Conservation (phyloP, 2,329 filamentous ascomycete species). For the Penicillium verrucosum region DNA sequence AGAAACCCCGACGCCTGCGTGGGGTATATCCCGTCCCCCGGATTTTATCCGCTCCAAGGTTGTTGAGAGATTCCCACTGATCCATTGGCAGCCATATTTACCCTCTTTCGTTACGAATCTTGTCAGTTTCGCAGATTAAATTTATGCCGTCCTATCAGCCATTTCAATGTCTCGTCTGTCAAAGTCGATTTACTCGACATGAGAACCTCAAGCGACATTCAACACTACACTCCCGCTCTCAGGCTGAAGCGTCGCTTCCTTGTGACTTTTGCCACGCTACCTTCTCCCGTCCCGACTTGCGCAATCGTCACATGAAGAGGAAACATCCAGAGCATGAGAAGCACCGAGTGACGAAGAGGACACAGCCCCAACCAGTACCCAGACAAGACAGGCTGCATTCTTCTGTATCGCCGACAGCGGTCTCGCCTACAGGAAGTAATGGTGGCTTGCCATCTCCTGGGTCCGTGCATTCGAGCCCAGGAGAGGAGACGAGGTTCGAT, state of each 20-base stretch:
- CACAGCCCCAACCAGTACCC: not conserved
- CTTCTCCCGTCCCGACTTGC: slow-evolving; percentile 43
- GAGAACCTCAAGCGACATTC: slow-evolving; percentile 46
- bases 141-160: slow-evolving; percentile 30
- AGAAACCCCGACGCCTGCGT: not conserved
- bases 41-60: slow-evolving; percentile 1
- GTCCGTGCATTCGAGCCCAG: not conserved
- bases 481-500: not conserved
- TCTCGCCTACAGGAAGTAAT: slow-evolving; percentile 6
- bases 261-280: slow-evolving; percentile 41
- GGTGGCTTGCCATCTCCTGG: not conserved
- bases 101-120: not conserved
- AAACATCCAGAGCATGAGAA: slow-evolving; percentile 36
- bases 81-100: not conserved
- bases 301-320: slow-evolving; percentile 42
- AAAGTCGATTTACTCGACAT: slow-evolving; percentile 39
- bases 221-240: slow-evolving; percentile 37
- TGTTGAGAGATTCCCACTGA: not conserved
- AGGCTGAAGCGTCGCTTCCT: slow-evolving; percentile 28
- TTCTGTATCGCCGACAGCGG: slow-evolving; percentile 1
- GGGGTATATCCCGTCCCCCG: slow-evolving; percentile 3
- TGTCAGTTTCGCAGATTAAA: slow-evolving; percentile 1
- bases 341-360: slow-evolving; percentile 5
- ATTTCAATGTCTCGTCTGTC: slow-evolving; percentile 42
- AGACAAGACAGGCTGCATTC: not conserved